phyloP scores from a whole-genome alignment of 441 rosid species.

The Erysimum pusillum region DNA sequence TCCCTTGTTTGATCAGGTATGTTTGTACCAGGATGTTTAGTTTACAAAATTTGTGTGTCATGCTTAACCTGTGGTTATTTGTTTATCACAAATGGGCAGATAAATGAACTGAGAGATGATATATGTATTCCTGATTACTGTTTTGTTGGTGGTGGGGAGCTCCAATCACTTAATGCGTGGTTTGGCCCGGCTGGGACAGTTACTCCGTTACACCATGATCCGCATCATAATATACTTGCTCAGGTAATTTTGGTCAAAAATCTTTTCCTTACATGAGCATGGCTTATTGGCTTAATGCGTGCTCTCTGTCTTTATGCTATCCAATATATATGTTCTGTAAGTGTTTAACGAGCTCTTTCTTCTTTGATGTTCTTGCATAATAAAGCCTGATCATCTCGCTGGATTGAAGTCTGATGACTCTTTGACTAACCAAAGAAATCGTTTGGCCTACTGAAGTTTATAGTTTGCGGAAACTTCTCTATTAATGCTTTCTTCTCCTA shows the following conservation, averaged over 20 bases:
- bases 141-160: conserved; percentile 89
- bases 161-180: conserved; percentile 92
- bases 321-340: conserved; percentile 5
- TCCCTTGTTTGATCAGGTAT: conserved; percentile 94
- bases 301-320: conserved; percentile 10
- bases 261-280: conserved; percentile 8
- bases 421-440: conserved; percentile 44
- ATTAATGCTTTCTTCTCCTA: not conserved
- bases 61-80: conserved; percentile 31
- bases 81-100: conserved; percentile 56
- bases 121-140: conserved; percentile 93
- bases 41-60: not conserved
- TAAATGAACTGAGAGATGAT: conserved; percentile 82
- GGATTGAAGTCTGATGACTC: conserved; percentile 50
- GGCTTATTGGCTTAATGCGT: conserved; percentile 30
- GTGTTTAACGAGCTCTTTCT: conserved; percentile 33
- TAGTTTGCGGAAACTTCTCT: conserved; percentile 11
- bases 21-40: conserved; percentile 8
- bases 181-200: conserved; percentile 96
- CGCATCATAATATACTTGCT: conserved; percentile 94
- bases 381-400: conserved; percentile 44
- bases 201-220: conserved; percentile 97
- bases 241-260: conserved; percentile 62
- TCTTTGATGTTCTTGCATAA: conserved; percentile 47
- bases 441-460: conserved; percentile 30